A percentile compares a stretch with the other conserved stretches of the same genome.
phyloP scores from a whole-genome alignment of 805 yeast genomes.

The Starmerella sp. region DNA sequence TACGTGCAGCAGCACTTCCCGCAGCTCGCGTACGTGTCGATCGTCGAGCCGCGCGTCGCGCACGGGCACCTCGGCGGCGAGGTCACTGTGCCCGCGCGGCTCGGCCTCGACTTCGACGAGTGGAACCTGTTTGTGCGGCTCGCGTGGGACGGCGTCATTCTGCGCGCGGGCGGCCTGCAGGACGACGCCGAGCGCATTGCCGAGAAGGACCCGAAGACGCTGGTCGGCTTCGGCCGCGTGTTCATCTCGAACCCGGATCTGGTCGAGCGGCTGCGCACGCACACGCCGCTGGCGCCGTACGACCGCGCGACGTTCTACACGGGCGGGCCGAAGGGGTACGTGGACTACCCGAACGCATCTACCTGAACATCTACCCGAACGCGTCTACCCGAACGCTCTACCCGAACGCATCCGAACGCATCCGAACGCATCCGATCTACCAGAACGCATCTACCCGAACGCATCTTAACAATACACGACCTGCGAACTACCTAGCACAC shows the following conservation, averaged over 20 bases:
- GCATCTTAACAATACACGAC: too few species aligned
- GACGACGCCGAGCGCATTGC: constrained; percentile 1
- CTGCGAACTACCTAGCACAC: too few species aligned
- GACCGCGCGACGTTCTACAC: constrained; percentile 41
- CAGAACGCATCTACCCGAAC: too few species aligned
- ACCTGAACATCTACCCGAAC: too few species aligned
- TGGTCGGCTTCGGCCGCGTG: constrained; percentile 38
- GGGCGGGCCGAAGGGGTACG: constrained; percentile 33
- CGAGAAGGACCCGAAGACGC: constrained; percentile 25
- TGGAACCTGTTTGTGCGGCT: constrained; percentile 19
- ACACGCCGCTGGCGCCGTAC: constrained; percentile 34
- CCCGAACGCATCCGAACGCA: too few species aligned
- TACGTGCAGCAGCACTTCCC: constrained; percentile 26
- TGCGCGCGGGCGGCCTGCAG: constrained; percentile 21
- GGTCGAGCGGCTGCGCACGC: constrained; percentile 35
- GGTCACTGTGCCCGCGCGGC: neutral
- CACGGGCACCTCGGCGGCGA: constrained; percentile 8
- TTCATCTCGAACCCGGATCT: constrained; percentile 49
- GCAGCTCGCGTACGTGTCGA: constrained; percentile 36
- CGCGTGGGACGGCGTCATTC: constrained; percentile 20
- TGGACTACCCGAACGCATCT: constrained; percentile 32
- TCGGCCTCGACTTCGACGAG: constrained; percentile 17
- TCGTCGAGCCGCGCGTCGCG: constrained; percentile 38
- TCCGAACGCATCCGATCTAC: too few species aligned
- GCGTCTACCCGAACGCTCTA: too few species aligned